Evolutionary conservation across 2,329 filamentous ascomycete species (phyloP).

Genomic region (Orbilia quercus): DNA sequence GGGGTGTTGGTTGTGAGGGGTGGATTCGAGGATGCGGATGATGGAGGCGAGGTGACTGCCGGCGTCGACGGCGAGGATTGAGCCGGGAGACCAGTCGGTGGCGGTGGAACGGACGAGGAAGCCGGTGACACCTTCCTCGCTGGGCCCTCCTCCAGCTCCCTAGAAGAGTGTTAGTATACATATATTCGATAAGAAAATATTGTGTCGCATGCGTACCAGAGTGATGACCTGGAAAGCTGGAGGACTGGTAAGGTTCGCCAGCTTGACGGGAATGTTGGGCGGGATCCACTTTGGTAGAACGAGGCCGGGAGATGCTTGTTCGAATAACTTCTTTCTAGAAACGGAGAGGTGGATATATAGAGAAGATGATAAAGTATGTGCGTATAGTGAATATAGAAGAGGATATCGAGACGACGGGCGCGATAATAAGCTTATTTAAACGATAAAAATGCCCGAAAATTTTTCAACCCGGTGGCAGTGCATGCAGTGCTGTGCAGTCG

Average conservation of each 20-base stretch:
- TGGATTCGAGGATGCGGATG: constrained; percentile 75
- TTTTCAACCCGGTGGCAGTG: background rate
- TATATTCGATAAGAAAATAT: constrained; percentile 30
- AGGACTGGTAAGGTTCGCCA: constrained; percentile 54
- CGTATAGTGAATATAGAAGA: background rate
- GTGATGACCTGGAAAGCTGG: constrained; percentile 56
- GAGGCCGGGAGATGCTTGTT: background rate
- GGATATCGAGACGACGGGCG: constrained; percentile 24
- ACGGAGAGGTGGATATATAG: too few species aligned
- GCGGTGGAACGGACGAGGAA: constrained; percentile 85
- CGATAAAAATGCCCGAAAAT: constrained; percentile 4
- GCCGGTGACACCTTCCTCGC: constrained; percentile 88
- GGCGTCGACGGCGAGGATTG: constrained; percentile 90
- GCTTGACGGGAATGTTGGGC: constrained; percentile 54
- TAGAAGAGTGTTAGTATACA: constrained; percentile 3
- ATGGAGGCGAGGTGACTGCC: constrained; percentile 90
- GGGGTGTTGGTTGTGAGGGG: constrained; percentile 64
- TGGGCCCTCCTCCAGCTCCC: constrained; percentile 87
- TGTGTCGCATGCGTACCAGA: constrained; percentile 36
- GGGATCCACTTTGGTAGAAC: constrained; percentile 45
- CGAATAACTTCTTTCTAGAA: too few species aligned
- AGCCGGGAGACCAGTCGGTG: constrained; percentile 82
- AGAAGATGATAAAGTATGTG: background rate
- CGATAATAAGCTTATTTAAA: background rate
- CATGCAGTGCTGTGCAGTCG: too few species aligned